Evolutionary conservation across 805 yeast species (phyloP).

Genomic region (Allodekkera sacchari): DNA sequence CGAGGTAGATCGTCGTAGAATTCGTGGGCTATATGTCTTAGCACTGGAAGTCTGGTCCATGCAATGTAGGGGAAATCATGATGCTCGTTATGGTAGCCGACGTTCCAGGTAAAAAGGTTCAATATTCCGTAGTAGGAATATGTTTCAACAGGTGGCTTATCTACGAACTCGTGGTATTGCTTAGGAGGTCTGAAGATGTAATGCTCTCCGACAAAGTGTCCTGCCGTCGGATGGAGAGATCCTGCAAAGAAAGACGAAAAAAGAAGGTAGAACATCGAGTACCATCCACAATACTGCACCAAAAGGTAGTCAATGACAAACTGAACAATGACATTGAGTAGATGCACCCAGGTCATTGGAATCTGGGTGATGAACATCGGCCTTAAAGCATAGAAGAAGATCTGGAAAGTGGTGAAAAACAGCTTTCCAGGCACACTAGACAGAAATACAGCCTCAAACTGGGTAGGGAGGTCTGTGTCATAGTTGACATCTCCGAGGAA

Average conservation of each 20-base stretch:
- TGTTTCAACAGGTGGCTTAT: conserved; percentile 65
- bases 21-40: conserved; percentile 64
- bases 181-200: conserved; percentile 58
- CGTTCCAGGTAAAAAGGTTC: conserved; percentile 80
- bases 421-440: conserved; percentile 80
- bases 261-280: conserved; percentile 57
- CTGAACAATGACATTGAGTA: conserved; percentile 59
- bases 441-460: conserved; percentile 62
- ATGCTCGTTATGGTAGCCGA: conserved; percentile 90
- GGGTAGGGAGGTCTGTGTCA: conserved; percentile 86
- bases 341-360: conserved; percentile 66
- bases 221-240: conserved; percentile 88
- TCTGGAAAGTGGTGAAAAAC: conserved; percentile 83
- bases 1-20: conserved; percentile 75
- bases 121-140: conserved; percentile 81
- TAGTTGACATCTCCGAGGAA: conserved; percentile 75
- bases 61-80: conserved; percentile 94
- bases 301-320: conserved; percentile 48
- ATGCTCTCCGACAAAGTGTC: conserved; percentile 94
- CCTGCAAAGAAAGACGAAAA: conserved; percentile 83
- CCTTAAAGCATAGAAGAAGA: conserved; percentile 80
- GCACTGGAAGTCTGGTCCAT: conserved; percentile 69
- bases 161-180: conserved; percentile 19
- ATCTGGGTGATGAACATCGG: conserved; percentile 81
- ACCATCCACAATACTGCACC: conserved; percentile 54